Evolutionary conservation across 1,284 basidiomycete species (phyloP).

Genomic region (Psilocybe mexicana): DNA sequence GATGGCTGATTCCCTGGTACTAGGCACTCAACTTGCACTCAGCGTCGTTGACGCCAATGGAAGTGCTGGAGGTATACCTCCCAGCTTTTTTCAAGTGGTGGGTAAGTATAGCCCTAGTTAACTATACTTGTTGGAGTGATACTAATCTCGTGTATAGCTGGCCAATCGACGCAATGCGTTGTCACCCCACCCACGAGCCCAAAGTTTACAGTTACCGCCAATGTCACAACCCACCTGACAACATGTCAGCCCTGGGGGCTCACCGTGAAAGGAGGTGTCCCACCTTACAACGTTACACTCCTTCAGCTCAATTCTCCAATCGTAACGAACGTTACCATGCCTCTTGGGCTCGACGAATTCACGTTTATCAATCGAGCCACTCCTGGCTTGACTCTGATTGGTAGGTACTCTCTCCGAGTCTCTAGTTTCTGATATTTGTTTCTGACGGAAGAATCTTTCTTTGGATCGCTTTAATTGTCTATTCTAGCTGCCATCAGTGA

Average conservation of each 20-base stretch:
- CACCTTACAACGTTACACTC: slow-evolving; percentile 49
- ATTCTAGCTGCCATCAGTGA: slow-evolving; percentile 39
- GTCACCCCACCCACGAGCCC: slow-evolving; percentile 26
- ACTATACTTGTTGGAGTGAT: not conserved
- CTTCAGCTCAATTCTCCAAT: slow-evolving; percentile 38
- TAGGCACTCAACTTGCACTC: slow-evolving; percentile 44
- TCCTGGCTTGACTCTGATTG: slow-evolving; percentile 39
- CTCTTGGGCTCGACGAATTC: slow-evolving; percentile 39
- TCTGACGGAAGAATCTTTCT: not conserved
- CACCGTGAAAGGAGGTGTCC: slow-evolving; percentile 43
- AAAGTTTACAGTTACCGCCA: slow-evolving; percentile 41
- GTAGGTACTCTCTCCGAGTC: slow-evolving; percentile 32
- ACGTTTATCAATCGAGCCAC: slow-evolving; percentile 50
- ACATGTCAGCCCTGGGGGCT: slow-evolving; percentile 53
- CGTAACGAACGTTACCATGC: slow-evolving; percentile 47
- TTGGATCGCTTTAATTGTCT: not conserved
- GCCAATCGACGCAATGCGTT: slow-evolving; percentile 39
- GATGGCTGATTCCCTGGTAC: slow-evolving; percentile 19
- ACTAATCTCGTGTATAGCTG: slow-evolving; percentile 26
- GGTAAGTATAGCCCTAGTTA: slow-evolving; percentile 24
- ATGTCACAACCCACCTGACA: slow-evolving; percentile 39
- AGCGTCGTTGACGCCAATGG: slow-evolving; percentile 47
- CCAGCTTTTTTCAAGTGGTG: slow-evolving; percentile 34
- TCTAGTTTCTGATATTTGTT: not conserved
- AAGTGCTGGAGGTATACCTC: slow-evolving; percentile 41